Percentiles rank a stretch among this genome's conserved stretches.
Evolutionary conservation across 345 rosid genomes (phyloP).

Genomic region (Cardiospermum halicacabum): DNA sequence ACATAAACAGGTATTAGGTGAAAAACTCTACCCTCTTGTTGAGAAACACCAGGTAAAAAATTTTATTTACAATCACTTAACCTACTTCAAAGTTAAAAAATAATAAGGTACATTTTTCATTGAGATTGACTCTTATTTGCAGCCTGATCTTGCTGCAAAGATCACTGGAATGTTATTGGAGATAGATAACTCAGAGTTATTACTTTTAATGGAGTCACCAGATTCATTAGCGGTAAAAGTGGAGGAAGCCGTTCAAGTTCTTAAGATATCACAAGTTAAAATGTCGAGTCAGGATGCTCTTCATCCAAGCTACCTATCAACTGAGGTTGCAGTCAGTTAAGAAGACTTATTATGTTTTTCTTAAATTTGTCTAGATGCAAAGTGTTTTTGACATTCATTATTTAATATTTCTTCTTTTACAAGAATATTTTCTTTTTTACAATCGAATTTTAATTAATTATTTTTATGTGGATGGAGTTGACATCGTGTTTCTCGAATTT

Average conservation of each 20-base stretch:
- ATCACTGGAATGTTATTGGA: constrained; percentile 80
- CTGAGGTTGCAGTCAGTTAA: constrained; percentile 61
- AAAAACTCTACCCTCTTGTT: constrained; percentile 58
- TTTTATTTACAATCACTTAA: too few species aligned
- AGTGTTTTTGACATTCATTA: too few species aligned
- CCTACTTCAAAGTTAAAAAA: too few species aligned
- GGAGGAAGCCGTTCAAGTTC: constrained; percentile 65
- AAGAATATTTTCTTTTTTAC: too few species aligned
- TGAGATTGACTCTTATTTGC: constrained; percentile 18
- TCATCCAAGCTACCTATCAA: constrained; percentile 41
- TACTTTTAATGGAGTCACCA: constrained; percentile 57
- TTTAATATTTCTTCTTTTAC: too few species aligned
- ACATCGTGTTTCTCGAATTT: too few species aligned
- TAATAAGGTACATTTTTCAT: too few species aligned
- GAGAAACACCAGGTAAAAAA: constrained; percentile 57
- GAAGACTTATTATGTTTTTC: too few species aligned
- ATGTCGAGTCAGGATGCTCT: constrained; percentile 34
- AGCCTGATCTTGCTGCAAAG: constrained; percentile 71
- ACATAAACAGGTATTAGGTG: constrained; percentile 64
- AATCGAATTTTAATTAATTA: too few species aligned
- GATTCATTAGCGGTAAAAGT: constrained; percentile 51
- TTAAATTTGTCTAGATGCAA: too few species aligned
- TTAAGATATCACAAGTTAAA: constrained; percentile 50
- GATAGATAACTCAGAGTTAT: constrained; percentile 69
- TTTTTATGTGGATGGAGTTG: too few species aligned